These are phyloP conservation scores for Scedosporium aurantiacum DNA, from an alignment of 2,329 filamentous ascomycete genomes.

Conservation along the genomic window DNA sequence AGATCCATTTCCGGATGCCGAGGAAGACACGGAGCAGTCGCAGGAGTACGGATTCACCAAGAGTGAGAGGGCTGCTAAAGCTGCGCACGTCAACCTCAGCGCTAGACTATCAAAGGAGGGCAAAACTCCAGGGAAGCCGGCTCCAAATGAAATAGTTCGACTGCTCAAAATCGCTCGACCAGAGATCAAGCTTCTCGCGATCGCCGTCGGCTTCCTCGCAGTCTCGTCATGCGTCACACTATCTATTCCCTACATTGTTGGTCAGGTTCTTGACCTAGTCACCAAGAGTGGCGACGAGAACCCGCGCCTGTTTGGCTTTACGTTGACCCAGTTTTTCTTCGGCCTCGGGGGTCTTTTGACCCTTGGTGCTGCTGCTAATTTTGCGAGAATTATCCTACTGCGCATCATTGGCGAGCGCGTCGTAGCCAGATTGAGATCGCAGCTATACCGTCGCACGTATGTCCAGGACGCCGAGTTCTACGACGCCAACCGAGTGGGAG, in stretches of 20 bases:
- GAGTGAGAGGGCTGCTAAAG: constrained; percentile 76
- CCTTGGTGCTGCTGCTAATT: constrained; percentile 80
- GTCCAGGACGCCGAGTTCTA: constrained; percentile 99
- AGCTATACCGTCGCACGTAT: constrained; percentile 83
- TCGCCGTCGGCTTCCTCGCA: constrained; percentile 76
- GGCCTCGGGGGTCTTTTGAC: constrained; percentile 67
- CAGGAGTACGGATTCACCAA: constrained; percentile 40
- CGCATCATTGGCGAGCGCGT: constrained; percentile 92
- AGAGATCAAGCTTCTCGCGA: constrained; percentile 63
- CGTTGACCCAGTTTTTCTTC: constrained; percentile 77
- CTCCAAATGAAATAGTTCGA: constrained; percentile 68
- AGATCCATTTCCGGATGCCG: constrained; percentile 16
- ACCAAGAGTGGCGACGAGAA: constrained; percentile 61
- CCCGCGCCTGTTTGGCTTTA: constrained; percentile 68
- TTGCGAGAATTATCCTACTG: constrained; percentile 83
- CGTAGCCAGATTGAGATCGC: constrained; percentile 77
- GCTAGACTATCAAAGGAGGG: constrained; percentile 82
- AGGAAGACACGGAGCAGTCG: constrained; percentile 27
- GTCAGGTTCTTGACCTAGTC: constrained; percentile 85
- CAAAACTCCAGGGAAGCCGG: constrained; percentile 44
- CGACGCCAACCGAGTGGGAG: constrained; percentile 91
- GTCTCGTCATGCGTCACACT: constrained; percentile 89
- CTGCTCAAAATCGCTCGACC: constrained; percentile 82
- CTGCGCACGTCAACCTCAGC: constrained; percentile 78
- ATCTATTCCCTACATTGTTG: constrained; percentile 93